Base-by-base conservation (phyloP, 345 rosid species). In the Erodium maritimum region DNA sequence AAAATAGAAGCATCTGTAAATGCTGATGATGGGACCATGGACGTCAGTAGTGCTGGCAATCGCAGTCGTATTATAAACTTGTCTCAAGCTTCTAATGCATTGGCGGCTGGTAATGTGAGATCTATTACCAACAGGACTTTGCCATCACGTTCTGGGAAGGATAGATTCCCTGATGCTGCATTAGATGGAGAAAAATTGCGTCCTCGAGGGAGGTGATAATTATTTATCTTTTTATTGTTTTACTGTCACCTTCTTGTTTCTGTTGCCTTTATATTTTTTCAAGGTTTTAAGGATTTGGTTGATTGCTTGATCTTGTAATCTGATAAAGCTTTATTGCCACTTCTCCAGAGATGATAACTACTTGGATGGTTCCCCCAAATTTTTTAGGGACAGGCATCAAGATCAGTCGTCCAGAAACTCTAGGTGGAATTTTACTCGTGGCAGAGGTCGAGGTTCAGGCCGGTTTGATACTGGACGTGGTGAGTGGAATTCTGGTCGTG, bases 171-270 rank as follows among this genome's bases (percentile, higher is more conserved):
- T 67, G 83, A 85, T 77, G 67, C 72, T 58, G 65, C 83, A 21
- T 66, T 75, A 58, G 88, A 79, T 55, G 76, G 71, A 25, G 80
- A 74, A 50, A 79, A 65, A 67, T 64, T 75, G 57, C 70, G 65
- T 60, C 66, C 61, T 62, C 80, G 81, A 83, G 88, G 83, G 80
- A 83, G 97, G 94, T 90, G 86, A 85, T 77, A 69, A 75, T n/a
- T n/a, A n/a, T n/a, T n/a, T n/a, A n/a, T n/a, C n/a, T n/a, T n/a
- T n/a, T n/a, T n/a, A n/a, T 29, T 29, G 37, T 29, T 29, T 29
- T 29, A 29, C 37, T 29, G 9, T 29, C 4, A 29, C 9, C 37
- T 1, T 6, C 37, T 29, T 29, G 37, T 52, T 68, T 55, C 42
- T 66, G 51, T 20, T 24, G 66, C 13, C 57, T 2, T 18, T 56